Evolutionary conservation across 768 basidiomycete genomes (phyloP), one percentile per base, ranked within the genome.

Genomic region (Sutorius australiensis): DNA sequence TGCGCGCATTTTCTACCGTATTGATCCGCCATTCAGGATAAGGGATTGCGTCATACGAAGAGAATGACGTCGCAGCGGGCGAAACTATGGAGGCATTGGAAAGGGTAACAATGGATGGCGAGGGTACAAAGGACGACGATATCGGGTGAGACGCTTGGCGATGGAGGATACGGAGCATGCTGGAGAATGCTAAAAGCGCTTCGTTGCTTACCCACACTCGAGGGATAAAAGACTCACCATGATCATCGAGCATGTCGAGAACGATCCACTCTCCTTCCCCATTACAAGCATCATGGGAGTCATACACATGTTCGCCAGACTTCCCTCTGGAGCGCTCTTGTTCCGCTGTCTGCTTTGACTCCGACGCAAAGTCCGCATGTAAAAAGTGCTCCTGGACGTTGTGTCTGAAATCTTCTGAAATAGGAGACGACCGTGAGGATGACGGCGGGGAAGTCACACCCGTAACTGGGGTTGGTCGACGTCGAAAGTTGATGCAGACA

Each of bases 11-110:
- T 37, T 74, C 69, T 2, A 80, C 73, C 0, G 82, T 61, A 2
- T 74, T 73, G 0, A 72, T 60, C 0, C 86, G 78, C 86, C 86
- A 89, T 57, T 86, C 85, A 0, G 86, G 86, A 63, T 84, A 87
- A 0, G 78, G 79, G 1, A 84, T 64, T 0, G 78, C 57, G 49
- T 65, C 64, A 21, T 65, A 70, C 12, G 67, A 65, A n/a, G 61
- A 5, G 65, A 69, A 34, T 64, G 70, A 51, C 5, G 28, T 14
- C 3, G 24, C 9, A 6, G n/a, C 37, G 13, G 53, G 43, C 6
- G 59, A 53, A 10, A 30, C 16, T 5, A 34, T 10, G 2, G 46
- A 11, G 67, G 69, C 1, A 56, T 16, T 79, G 72, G 84, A 51
- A 78, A 87, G 57, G 78, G 84, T 5, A 79, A 86, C 64, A 77